These are phyloP conservation scores for Nephelium lappaceum DNA, from an alignment of 345 rosid genomes.

Conservation along the genomic window DNA sequence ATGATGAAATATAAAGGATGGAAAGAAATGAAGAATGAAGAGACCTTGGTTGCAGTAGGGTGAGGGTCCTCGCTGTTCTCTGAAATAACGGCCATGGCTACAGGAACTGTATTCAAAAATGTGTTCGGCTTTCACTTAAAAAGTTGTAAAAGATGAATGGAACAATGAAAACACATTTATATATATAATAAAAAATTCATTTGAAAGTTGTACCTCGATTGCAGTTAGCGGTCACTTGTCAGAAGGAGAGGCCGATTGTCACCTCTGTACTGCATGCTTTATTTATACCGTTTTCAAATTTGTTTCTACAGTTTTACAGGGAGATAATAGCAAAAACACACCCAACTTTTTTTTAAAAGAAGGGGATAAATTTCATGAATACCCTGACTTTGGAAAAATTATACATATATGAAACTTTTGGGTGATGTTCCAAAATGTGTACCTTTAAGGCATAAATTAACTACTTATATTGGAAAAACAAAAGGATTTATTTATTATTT, in stretches of 20 bases:
- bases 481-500: too few relatives aligned
- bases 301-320: too few relatives aligned
- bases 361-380: too few relatives aligned
- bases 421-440: too few relatives aligned
- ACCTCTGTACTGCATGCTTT: too few relatives aligned
- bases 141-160: background rate
- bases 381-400: too few relatives aligned
- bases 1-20: background rate
- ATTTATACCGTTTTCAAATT: too few relatives aligned
- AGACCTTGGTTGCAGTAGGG: background rate
- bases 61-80: background rate
- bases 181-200: background rate
- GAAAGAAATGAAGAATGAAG: background rate
- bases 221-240: background rate
- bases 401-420: too few relatives aligned
- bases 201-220: background rate
- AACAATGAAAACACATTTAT: background rate
- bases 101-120: background rate
- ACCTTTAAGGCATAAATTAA: too few relatives aligned
- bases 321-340: too few relatives aligned
- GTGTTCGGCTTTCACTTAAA: background rate
- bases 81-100: constrained; percentile 1
- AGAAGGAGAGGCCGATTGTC: background rate
- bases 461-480: too few relatives aligned
- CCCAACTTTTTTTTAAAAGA: too few relatives aligned